Base-by-base conservation (phyloP, 106 monocot species). In the Dendrobium officinale region DNA sequence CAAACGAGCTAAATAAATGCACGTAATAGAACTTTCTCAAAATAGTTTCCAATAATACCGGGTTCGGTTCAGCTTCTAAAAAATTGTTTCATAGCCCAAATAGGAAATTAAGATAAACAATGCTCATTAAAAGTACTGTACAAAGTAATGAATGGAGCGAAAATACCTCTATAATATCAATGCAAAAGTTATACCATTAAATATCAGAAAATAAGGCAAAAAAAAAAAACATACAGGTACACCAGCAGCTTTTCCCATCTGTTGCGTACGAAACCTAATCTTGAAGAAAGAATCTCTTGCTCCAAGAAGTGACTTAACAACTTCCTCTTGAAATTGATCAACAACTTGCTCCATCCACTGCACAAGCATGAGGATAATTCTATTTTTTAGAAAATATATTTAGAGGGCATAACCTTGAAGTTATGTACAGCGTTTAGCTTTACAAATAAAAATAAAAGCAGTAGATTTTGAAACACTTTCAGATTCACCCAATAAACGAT, bases 231-330 rank as follows among this genome's bases (percentile, higher is more conserved):
- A 85, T 91, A 92, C 98, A 16, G 98, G 98, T 74, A 95, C 89
- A 73, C 95, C 86, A 77, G 95, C 94, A 72, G 85, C 85, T 49
- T 88, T 80, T 68, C 98, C 98, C 98, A 98, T 95, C 59, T 88
- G 86, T 58, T 84, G 86, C 95, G 95, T 88, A 70, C 82, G 87
- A 82, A 77, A 85, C 79, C 98, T 90, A 70, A 98, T 98, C 74
- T 95, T 86, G 78, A 93, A 72, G 78, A 95, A 95, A 82, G 86
- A 85, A 22, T 91, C 86, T 83, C 95, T 89, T 80, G 92, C 87
- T 61, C 78, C 88, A 26, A 92, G 41, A 67, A 98, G 86, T 59
- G 91, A 79, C 74, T 92, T 86, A 7, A 93, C 85, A 56, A 98
- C 80, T 55, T 80, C 83, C 73, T 85, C 82, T 80, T 91, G 83